A percentile compares a stretch with the other conserved stretches of the same genome.
These are phyloP conservation scores for Cutaneotrichosporon mucoides DNA, from an alignment of 1,284 basidiomycete genomes.

Conservation along the genomic window DNA sequence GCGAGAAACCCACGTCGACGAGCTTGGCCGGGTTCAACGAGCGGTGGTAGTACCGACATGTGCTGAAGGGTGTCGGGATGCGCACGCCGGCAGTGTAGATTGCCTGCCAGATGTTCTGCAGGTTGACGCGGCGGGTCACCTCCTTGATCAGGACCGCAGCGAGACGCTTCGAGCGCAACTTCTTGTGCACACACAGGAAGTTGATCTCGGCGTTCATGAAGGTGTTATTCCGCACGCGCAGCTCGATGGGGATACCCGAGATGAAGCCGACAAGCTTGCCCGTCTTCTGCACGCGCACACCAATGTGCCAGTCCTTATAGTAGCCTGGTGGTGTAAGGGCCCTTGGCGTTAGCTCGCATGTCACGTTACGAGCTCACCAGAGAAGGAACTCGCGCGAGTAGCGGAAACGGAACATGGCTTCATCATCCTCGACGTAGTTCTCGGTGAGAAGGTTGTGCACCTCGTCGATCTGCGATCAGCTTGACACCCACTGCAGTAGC, in stretches of 20 bases:
- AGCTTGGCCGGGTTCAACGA: constrained; percentile 89
- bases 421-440: constrained; percentile 96
- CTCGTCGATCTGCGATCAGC: constrained; percentile 66
- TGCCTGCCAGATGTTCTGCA: constrained; percentile 91
- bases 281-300: constrained; percentile 83
- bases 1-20: constrained; percentile 83
- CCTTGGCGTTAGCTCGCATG: constrained; percentile 54
- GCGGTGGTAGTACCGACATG: constrained; percentile 89
- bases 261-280: constrained; percentile 98
- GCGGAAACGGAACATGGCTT: constrained; percentile 92
- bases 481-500: constrained; percentile 6
- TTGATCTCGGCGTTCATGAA: constrained; percentile 87
- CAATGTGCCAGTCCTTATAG: constrained; percentile 89
- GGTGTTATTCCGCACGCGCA: constrained; percentile 72
- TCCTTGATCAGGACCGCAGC: constrained; percentile 98
- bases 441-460: constrained; percentile 86
- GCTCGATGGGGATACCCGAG: constrained; percentile 81
- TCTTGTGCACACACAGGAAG: constrained; percentile 97
- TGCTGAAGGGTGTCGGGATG: constrained; percentile 82
- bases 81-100: constrained; percentile 93
- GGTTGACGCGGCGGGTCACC: constrained; percentile 86
- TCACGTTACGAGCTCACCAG: constrained; percentile 58
- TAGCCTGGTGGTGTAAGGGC: constrained; percentile 93
- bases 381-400: constrained; percentile 92
- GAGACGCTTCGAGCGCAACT: constrained; percentile 89